Base-by-base conservation (phyloP, 2,329 filamentous ascomycete species). In the Aspergillus novoparasiticus region DNA sequence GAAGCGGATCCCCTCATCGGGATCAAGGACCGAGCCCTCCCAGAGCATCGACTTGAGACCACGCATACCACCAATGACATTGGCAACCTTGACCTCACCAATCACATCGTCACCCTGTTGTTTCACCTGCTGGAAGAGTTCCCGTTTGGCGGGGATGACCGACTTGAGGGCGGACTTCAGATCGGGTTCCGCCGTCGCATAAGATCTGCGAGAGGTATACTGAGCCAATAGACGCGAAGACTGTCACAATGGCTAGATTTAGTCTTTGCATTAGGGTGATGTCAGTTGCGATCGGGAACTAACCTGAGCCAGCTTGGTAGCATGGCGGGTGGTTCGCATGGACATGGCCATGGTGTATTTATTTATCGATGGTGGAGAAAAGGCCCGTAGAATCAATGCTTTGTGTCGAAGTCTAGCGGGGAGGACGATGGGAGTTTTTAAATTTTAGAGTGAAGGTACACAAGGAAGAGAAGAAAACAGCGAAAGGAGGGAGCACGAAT, bases 11-110 rank as follows among this genome's bases (percentile, higher is more conserved):
- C 95, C 95, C 82, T 98, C 94, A 75, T 99, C 90, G 70, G 95
- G 91, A 76, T 99, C 95, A 57, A 99, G 89, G 28, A 98, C 94
- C 12, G 94, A 97, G 54, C 95, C 95, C 81, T 99, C 95, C 95
- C 95, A 99, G 60, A 99, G 87, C 93, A 99, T 97, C 70, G 94
- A 92, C 83, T 97, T 97, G 70, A 99, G 87, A 45, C 94, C 94
- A 82, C 94, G 91, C 95, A 98, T 98, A 74, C 95, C 95, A 72
- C 95, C 95, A 71, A 98, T 88, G 26, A 92, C 92, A 81, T 95
- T 97, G 80, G 94, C 92, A 53, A 98, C 88, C 84, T 94, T 97
- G 80, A 98, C 89, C 73, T 97, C 92, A 62, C 94, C 94, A 72
- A 98, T 89, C 64, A 89, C 89, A 80, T 94, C 95, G 73, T 89